Conservation (phyloP, 2,329 filamentous ascomycete species). For the Aspergillus sp. region DNA sequence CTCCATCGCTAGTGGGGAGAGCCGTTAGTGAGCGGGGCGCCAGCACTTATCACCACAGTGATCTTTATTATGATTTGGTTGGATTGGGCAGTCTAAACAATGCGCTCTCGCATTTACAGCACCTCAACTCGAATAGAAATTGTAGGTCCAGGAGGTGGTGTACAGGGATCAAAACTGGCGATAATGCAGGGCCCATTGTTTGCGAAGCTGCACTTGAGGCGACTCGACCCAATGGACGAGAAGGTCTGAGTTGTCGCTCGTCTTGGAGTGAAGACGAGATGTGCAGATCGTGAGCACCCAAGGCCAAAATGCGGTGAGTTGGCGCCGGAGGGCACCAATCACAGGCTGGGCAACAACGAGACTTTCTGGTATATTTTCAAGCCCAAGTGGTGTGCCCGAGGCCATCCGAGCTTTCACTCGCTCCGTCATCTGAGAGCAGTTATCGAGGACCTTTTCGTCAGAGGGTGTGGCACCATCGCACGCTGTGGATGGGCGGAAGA, state of each 20-base stretch:
- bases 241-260: conserved; percentile 2
- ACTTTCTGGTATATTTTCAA: conserved; percentile 4
- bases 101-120: neutral
- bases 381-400: conserved; percentile 2
- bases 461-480: neutral
- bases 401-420: neutral
- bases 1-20: conserved; percentile 11
- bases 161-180: neutral
- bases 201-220: neutral
- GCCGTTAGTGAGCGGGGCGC: conserved; percentile 15
- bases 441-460: neutral
- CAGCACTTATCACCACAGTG: conserved; percentile 16
- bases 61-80: conserved; percentile 9
- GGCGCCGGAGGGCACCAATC: conserved; percentile 16
- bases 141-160: neutral
- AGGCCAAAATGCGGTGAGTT: conserved; percentile 17
- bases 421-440: neutral
- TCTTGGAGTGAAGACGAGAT: neutral
- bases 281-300: conserved; percentile 4
- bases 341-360: neutral
- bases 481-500: neutral
- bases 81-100: conserved; percentile 11
- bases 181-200: conserved; percentile 1
- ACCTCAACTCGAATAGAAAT: neutral
- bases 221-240: neutral